These are phyloP conservation scores for Globisporangium splendens DNA, from an alignment of 352 stramenopile genomes.

Conservation along the genomic window DNA sequence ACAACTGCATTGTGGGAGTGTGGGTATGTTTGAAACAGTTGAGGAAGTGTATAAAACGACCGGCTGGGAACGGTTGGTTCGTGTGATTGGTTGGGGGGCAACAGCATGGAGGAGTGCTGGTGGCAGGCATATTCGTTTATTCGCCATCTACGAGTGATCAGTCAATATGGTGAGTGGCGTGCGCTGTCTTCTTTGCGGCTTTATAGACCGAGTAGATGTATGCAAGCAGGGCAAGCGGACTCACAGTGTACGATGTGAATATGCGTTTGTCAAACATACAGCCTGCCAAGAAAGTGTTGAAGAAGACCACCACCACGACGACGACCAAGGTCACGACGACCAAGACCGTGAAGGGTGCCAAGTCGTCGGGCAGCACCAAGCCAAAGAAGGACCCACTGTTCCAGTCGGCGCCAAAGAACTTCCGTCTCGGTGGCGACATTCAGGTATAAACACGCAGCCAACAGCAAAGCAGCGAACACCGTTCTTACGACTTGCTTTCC, in stretches of 20 bases:
- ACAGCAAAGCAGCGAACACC: not conserved
- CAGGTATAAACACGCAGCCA: conserved; percentile 71
- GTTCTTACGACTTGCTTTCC: conserved; percentile 2
- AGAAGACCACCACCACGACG: conserved; percentile 67
- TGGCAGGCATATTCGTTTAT: conserved; percentile 62
- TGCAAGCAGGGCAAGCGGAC: not conserved
- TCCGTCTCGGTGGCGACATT: conserved; percentile 95
- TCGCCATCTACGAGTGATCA: conserved; percentile 76
- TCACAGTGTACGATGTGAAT: not conserved
- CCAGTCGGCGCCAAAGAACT: conserved; percentile 91
- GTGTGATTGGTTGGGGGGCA: not conserved
- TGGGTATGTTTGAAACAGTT: not conserved
- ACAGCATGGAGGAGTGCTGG: not conserved
- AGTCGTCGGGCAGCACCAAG: conserved; percentile 48
- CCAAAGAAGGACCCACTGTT: conserved; percentile 94
- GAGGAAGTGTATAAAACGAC: not conserved
- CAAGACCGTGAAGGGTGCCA: conserved; percentile 67
- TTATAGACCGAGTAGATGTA: not conserved
- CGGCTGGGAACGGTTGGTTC: not conserved
- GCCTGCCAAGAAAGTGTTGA: conserved; percentile 85
- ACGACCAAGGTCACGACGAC: conserved; percentile 50
- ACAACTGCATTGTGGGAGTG: too few species aligned
- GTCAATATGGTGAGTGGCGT: conserved; percentile 42
- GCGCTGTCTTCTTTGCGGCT: not conserved
- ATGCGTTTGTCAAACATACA: conserved; percentile 8